Conservation (phyloP, 805 yeast species). For the Schizosaccharomyces osmophilus region DNA sequence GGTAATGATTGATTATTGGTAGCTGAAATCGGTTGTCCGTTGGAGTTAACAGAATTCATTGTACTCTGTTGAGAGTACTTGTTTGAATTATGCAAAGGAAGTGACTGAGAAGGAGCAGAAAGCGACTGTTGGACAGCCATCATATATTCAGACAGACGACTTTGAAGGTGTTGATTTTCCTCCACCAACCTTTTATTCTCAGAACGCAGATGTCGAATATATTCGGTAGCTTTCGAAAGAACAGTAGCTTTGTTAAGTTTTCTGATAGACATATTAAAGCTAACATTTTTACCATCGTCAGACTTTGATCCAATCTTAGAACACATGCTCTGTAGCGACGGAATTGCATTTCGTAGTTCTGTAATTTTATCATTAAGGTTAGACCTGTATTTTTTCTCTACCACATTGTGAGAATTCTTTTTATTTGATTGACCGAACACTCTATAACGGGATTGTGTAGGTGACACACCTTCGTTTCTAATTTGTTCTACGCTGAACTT, state of each 20-base stretch:
- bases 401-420: conserved; percentile 49
- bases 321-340: conserved; percentile 41
- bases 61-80: no score
- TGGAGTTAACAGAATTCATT: no score
- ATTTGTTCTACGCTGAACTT: no score
- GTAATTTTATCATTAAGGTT: conserved; percentile 49
- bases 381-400: conserved; percentile 58
- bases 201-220: conserved; percentile 44
- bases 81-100: background rate
- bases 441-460: no score
- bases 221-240: conserved; percentile 54
- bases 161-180: background rate
- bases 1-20: no score
- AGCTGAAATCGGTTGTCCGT: no score
- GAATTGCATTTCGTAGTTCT: conserved; percentile 53
- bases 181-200: conserved; percentile 25
- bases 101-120: background rate
- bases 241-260: conserved; percentile 61
- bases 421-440: conserved; percentile 6
- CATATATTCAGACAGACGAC: background rate
- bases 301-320: conserved; percentile 12
- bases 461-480: no score
- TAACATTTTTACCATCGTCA: conserved; percentile 29
- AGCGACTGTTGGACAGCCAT: background rate
- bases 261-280: conserved; percentile 34